Conservation (phyloP, 768 basidiomycete species). For the Tylopilus rubrobrunneus region DNA sequence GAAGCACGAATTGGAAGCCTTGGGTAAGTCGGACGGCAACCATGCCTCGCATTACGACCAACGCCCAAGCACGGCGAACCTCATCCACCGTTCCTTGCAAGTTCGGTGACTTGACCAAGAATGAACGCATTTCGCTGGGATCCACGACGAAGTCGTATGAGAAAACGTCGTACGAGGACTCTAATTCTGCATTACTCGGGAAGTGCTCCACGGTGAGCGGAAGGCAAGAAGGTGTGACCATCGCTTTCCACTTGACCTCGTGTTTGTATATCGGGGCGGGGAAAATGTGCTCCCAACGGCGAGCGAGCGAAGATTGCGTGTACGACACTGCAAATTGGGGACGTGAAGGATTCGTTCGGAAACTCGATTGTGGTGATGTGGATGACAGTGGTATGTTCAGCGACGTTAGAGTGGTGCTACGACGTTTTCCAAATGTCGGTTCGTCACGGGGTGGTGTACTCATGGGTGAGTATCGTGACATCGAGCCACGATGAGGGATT, state of each 20-base stretch:
- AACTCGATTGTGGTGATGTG: slow-evolving; percentile 38
- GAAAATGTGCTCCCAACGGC: slow-evolving; percentile 87
- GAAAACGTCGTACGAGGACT: slow-evolving; percentile 73
- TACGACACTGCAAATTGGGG: slow-evolving; percentile 55
- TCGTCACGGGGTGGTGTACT: slow-evolving; percentile 72
- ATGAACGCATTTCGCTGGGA: slow-evolving; percentile 79
- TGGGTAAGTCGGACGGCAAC: slow-evolving; percentile 88
- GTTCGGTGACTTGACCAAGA: slow-evolving; percentile 70
- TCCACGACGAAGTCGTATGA: slow-evolving; percentile 88
- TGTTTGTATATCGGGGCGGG: slow-evolving; percentile 71
- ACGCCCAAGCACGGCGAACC: slow-evolving; percentile 64
- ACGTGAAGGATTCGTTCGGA: slow-evolving; percentile 63
- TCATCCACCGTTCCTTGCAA: slow-evolving; percentile 49
- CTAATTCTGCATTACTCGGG: slow-evolving; percentile 70
- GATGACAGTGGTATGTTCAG: slow-evolving; percentile 43
- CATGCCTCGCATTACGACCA: slow-evolving; percentile 88
- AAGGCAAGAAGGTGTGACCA: slow-evolving; percentile 80
- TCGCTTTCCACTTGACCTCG: slow-evolving; percentile 88
- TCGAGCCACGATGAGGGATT: slow-evolving; percentile 43
- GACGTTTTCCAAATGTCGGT: slow-evolving; percentile 45
- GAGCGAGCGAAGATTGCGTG: slow-evolving; percentile 68
- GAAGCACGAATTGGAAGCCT: slow-evolving; percentile 90
- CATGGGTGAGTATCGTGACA: slow-evolving; percentile 57
- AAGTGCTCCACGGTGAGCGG: slow-evolving; percentile 90
- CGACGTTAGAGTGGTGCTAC: slow-evolving; percentile 42